Percentiles rank a stretch among this genome's conserved stretches.
Conservation (phyloP, 345 rosid genomes). For the Brassica juncea region DNA sequence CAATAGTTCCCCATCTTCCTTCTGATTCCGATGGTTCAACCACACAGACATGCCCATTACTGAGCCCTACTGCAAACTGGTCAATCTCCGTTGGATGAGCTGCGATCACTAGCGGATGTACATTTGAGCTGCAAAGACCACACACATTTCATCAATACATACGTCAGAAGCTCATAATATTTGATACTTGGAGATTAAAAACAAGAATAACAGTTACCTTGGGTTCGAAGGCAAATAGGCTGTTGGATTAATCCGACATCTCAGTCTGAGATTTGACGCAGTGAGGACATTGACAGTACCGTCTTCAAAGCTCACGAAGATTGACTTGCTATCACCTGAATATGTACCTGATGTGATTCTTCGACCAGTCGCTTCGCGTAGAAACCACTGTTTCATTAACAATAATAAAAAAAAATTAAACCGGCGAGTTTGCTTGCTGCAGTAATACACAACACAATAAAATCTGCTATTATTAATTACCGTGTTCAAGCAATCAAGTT, state of each 20-base stretch:
- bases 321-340: slow-evolving; percentile 76
- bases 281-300: slow-evolving; percentile 66
- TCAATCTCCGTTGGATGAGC: slow-evolving; percentile 69
- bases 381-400: slow-evolving; percentile 56
- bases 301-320: slow-evolving; percentile 75
- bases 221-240: slow-evolving; percentile 75
- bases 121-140: slow-evolving; percentile 58
- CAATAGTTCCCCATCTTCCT: slow-evolving; percentile 90
- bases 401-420: not conserved
- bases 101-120: slow-evolving; percentile 60
- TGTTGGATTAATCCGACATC: slow-evolving; percentile 73
- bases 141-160: not conserved
- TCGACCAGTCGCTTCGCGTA: slow-evolving; percentile 57
- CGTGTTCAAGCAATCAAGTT: slow-evolving; percentile 67
- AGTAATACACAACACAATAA: not conserved
- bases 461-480: slow-evolving; percentile 31
- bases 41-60: slow-evolving; percentile 65
- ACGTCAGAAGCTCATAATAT: not conserved
- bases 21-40: slow-evolving; percentile 73
- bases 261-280: slow-evolving; percentile 62
- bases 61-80: slow-evolving; percentile 79
- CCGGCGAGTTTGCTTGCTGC: not conserved
- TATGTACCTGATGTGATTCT: slow-evolving; percentile 77
- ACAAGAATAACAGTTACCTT: slow-evolving; percentile 37
- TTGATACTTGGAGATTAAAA: not conserved